Percentiles rank a stretch among this genome's conserved stretches.
Conservation (phyloP, 169 alveolate genomes). For the Plasmodium sp. region DNA sequence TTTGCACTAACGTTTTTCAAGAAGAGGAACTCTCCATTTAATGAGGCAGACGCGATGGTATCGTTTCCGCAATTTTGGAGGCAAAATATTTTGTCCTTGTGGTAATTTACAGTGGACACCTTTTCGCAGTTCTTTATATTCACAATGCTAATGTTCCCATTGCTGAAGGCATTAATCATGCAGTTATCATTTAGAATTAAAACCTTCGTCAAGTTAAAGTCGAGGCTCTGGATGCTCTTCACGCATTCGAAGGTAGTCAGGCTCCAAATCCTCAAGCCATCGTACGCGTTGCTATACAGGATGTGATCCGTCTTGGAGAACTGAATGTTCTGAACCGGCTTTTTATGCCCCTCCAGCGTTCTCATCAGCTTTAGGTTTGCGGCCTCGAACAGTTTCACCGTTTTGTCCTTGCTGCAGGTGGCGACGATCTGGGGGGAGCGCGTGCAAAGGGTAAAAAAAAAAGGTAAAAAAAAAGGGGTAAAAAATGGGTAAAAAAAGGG, state of each 20-base stretch:
- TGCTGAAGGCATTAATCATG: slow-evolving; percentile 53
- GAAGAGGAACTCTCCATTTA: slow-evolving; percentile 63
- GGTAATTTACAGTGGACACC: slow-evolving; percentile 43
- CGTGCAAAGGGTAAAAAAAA: no score
- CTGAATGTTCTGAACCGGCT: slow-evolving; percentile 55
- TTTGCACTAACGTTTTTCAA: slow-evolving; percentile 54
- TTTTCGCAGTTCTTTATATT: slow-evolving; percentile 67
- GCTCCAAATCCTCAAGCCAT: slow-evolving; percentile 52
- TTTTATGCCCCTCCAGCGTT: slow-evolving; percentile 69
- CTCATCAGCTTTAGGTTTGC: slow-evolving; percentile 11
- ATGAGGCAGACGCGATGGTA: slow-evolving; percentile 42
- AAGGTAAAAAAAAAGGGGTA: neutral
- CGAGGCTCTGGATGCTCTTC: slow-evolving; percentile 71
- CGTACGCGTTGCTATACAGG: slow-evolving; percentile 58
- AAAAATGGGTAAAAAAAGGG: neutral
- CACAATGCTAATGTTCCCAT: slow-evolving; percentile 65
- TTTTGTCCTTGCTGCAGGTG: slow-evolving; percentile 73
- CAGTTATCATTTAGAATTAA: slow-evolving; percentile 50
- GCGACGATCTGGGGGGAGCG: slow-evolving; percentile 19
- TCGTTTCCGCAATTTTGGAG: slow-evolving; percentile 11
- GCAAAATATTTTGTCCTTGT: slow-evolving; percentile 72
- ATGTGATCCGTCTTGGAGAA: slow-evolving; percentile 26
- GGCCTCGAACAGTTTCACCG: slow-evolving; percentile 56
- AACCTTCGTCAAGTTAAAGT: slow-evolving; percentile 50
- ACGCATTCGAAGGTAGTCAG: slow-evolving; percentile 25